phyloP scores from a whole-genome alignment of 257 asterid genomes.

The Nicotiana paniculata region DNA sequence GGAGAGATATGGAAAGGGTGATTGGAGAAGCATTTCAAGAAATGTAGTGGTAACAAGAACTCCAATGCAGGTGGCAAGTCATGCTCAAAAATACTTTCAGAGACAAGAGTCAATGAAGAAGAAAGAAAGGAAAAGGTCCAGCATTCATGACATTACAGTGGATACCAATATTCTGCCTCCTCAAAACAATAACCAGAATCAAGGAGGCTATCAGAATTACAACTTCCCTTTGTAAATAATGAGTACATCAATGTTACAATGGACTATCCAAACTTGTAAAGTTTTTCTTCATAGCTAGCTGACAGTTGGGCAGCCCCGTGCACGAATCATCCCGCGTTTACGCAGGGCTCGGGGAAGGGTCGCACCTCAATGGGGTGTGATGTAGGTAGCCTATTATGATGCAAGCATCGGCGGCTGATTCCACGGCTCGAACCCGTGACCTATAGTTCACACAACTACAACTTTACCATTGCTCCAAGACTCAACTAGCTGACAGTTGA shows the following conservation, averaged over 20 bases:
- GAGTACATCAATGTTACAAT: not conserved
- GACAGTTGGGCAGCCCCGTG: not conserved
- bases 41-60: conserved; percentile 82
- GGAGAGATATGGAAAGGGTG: conserved; percentile 65
- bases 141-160: conserved; percentile 71
- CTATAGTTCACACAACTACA: no score
- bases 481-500: no score
- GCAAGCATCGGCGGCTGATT: no score
- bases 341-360: no score
- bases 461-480: no score
- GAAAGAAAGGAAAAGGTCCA: conserved; percentile 77
- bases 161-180: conserved; percentile 44
- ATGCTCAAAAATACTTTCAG: conserved; percentile 78
- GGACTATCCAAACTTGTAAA: conserved; percentile 30
- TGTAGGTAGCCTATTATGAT: no score
- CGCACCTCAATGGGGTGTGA: no score
- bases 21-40: conserved; percentile 96
- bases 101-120: conserved; percentile 57
- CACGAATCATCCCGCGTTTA: no score
- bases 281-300: conserved; percentile 10
- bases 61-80: conserved; percentile 92
- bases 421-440: no score
- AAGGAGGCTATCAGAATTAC: conserved; percentile 36
- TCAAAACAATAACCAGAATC: conserved; percentile 39
- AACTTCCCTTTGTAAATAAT: conserved; percentile 31